Percentiles rank a stretch among this genome's conserved stretches.
Evolutionary conservation across 345 rosid species (phyloP).

Genomic region (Sonneratia alba): DNA sequence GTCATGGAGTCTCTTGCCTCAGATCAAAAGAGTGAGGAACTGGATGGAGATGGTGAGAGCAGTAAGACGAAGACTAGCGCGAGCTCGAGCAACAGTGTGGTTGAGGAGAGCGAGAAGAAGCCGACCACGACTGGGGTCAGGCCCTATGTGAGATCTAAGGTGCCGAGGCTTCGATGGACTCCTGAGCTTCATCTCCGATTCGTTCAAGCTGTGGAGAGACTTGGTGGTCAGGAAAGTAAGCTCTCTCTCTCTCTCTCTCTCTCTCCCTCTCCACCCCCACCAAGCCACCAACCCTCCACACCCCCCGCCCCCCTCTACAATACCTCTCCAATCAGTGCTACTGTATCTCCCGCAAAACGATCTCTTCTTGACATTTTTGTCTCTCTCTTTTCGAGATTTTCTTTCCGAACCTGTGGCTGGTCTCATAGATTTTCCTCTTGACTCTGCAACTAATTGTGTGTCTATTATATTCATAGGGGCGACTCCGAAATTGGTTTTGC

Average conservation of each 20-base stretch:
- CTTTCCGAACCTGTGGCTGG: no score
- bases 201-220: constrained; percentile 37
- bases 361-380: no score
- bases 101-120: constrained; percentile 23
- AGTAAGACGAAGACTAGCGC: constrained; percentile 21
- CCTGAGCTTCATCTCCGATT: constrained; percentile 42
- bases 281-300: no score
- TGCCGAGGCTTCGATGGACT: constrained; percentile 48
- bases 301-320: no score
- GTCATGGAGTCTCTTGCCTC: constrained; percentile 9
- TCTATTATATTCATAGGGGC: constrained; percentile 19
- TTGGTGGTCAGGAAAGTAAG: no score
- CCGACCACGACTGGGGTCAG: constrained; percentile 11
- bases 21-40: constrained; percentile 12
- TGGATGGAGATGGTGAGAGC: constrained; percentile 19
- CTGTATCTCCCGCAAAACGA: no score
- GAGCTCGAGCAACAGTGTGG: constrained; percentile 30
- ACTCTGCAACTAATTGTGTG: background rate
- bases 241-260: constrained; percentile 6
- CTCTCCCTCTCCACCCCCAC: no score
- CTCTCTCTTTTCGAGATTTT: background rate
- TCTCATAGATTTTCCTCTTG: no score
- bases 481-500: constrained; percentile 42
- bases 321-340: no score
- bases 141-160: constrained; percentile 35